phyloP scores from a whole-genome alignment of 148 eudicot species.

The Camellia sinensis region DNA sequence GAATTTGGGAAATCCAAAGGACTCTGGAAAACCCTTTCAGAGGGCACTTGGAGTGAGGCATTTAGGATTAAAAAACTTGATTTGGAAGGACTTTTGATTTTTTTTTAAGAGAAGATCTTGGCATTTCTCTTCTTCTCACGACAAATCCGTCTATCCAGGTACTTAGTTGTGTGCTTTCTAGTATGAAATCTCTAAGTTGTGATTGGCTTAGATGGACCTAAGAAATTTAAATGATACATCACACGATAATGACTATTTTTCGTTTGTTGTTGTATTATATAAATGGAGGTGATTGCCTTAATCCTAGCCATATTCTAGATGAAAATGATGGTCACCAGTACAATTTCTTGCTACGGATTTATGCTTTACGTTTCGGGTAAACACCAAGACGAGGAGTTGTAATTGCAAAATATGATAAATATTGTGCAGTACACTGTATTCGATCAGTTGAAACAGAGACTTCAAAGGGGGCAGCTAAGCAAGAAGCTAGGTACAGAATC shows the following conservation, averaged over 20 bases:
- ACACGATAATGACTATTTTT: not conserved
- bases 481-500: conserved; percentile 32
- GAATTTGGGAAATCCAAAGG: conserved; percentile 93
- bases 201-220: not conserved
- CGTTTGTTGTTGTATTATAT: no score
- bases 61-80: no score
- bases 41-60: conserved; percentile 74
- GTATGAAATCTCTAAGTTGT: not conserved
- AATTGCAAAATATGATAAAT: conserved; percentile 1
- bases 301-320: not conserved
- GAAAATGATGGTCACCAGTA: not conserved
- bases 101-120: conserved; percentile 94
- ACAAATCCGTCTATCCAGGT: conserved; percentile 97
- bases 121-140: conserved; percentile 86
- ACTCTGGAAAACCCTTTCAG: conserved; percentile 76
- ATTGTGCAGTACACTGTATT: conserved; percentile 77
- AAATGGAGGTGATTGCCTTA: not conserved
- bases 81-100: no score
- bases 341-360: not conserved
- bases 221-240: not conserved
- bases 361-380: not conserved
- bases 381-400: not conserved
- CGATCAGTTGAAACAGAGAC: conserved; percentile 82
- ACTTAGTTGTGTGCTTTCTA: conserved; percentile 7
- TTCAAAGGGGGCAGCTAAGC: conserved; percentile 36